Conservation (phyloP, 805 yeast species). For the Zygoascus ofunaensis region DNA sequence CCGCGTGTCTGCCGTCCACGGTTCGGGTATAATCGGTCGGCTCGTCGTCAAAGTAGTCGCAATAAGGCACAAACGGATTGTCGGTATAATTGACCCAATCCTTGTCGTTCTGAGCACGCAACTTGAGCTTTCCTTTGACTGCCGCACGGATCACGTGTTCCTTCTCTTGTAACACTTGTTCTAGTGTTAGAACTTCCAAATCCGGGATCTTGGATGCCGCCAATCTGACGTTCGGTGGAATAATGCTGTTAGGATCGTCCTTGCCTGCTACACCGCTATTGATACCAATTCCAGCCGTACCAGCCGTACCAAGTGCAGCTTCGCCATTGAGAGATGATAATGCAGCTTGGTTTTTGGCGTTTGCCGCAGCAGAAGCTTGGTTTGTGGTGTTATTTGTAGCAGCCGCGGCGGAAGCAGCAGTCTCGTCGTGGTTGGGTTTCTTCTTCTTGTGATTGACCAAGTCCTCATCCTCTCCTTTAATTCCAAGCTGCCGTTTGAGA, state of each 20-base stretch:
- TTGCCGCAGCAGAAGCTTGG: slow-evolving; percentile 9
- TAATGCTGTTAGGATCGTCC: slow-evolving; percentile 8
- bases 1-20: slow-evolving; percentile 54
- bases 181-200: slow-evolving; percentile 77
- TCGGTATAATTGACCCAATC: slow-evolving; percentile 78
- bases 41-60: slow-evolving; percentile 51
- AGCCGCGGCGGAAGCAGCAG: slow-evolving; percentile 3
- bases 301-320: slow-evolving; percentile 9
- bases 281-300: slow-evolving; percentile 27
- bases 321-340: slow-evolving; percentile 1
- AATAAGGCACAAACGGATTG: slow-evolving; percentile 74
- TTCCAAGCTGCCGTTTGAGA: slow-evolving; percentile 63
- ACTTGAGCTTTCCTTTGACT: slow-evolving; percentile 74
- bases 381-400: background rate
- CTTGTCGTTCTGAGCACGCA: slow-evolving; percentile 53
- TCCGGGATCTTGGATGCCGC: slow-evolving; percentile 93
- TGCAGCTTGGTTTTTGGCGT: slow-evolving; percentile 10
- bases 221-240: slow-evolving; percentile 67
- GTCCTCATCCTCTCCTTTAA: slow-evolving; percentile 79
- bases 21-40: slow-evolving; percentile 26
- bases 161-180: slow-evolving; percentile 61
- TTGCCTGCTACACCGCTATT: slow-evolving; percentile 1
- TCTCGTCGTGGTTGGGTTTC: slow-evolving; percentile 18
- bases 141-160: slow-evolving; percentile 69
- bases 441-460: slow-evolving; percentile 66